A percentile compares a stretch with the other conserved stretches of the same genome.
Evolutionary conservation across 1,284 basidiomycete genomes (phyloP).

Genomic region (Puccinia hordei): DNA sequence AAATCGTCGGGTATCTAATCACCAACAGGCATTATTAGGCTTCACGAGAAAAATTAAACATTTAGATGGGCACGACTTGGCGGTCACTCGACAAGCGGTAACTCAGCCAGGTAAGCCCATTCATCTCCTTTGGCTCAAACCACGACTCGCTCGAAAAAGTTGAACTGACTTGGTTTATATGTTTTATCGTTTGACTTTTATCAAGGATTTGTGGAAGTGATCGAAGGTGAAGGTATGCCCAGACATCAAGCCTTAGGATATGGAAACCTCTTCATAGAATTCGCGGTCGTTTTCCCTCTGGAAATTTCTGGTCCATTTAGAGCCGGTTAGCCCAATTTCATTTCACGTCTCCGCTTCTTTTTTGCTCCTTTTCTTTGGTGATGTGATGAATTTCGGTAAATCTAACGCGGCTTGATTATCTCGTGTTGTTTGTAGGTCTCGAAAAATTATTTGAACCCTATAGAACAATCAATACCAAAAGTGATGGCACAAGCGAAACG

Average conservation of each 20-base stretch:
- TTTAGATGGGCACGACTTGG: conserved; percentile 80
- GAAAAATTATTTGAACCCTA: conserved; percentile 17
- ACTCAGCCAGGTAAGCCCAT: conserved; percentile 75
- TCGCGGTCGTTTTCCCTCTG: conserved; percentile 80
- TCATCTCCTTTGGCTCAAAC: neutral
- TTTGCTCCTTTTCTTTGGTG: neutral
- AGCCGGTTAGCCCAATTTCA: conserved; percentile 23
- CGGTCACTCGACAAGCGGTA: conserved; percentile 71
- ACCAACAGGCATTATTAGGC: conserved; percentile 71
- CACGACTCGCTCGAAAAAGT: neutral
- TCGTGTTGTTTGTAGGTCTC: neutral
- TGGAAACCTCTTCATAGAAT: conserved; percentile 87
- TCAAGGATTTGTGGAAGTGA: conserved; percentile 76
- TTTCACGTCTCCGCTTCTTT: neutral
- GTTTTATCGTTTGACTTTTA: too few relatives aligned
- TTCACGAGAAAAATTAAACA: conserved; percentile 83
- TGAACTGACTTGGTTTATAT: neutral
- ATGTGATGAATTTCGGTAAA: neutral
- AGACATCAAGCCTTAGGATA: conserved; percentile 59
- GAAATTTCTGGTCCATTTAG: conserved; percentile 38
- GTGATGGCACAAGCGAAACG: neutral
- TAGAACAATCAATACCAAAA: neutral
- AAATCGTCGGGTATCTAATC: conserved; percentile 50
- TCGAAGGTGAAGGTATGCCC: conserved; percentile 74
- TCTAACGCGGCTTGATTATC: neutral